Evolutionary conservation across 345 rosid genomes (phyloP).

Genomic region (Eucalyptus pauciflora): DNA sequence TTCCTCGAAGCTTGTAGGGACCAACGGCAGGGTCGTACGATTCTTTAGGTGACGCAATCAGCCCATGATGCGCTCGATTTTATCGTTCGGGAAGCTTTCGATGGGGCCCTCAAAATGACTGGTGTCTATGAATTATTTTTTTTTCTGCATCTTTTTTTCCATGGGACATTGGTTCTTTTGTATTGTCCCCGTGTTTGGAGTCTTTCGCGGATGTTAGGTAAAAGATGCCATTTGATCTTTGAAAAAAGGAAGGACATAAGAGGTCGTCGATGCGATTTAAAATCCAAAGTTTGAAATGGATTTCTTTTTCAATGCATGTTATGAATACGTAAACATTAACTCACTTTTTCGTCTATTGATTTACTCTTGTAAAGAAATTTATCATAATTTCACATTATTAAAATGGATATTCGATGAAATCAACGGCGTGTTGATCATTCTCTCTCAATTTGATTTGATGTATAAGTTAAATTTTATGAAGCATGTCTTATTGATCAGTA

Average conservation of each 20-base stretch:
- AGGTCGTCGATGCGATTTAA: not conserved
- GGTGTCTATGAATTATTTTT: not conserved
- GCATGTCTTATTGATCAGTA: not conserved
- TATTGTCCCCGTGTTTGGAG: not conserved
- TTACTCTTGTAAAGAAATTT: not conserved
- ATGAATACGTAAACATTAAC: not conserved
- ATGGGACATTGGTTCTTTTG: not conserved
- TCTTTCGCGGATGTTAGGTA: not conserved
- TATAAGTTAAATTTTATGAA: not conserved
- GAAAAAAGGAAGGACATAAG: not conserved
- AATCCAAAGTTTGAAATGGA: not conserved
- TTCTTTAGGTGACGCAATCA: not conserved
- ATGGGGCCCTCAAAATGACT: not conserved
- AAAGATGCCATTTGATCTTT: not conserved
- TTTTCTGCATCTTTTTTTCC: not conserved
- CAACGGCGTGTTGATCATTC: not conserved
- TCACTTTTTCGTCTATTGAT: not conserved
- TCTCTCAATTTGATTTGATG: not conserved
- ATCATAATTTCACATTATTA: not conserved
- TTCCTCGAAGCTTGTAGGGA: not conserved
- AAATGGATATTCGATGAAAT: not conserved
- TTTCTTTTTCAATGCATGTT: not conserved
- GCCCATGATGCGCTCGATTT: not conserved
- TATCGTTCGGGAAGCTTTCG: not conserved
- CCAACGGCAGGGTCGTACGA: not conserved